Conservation (phyloP, 208 protist species). For the Leptomonas pyrrhocoris region DNA sequence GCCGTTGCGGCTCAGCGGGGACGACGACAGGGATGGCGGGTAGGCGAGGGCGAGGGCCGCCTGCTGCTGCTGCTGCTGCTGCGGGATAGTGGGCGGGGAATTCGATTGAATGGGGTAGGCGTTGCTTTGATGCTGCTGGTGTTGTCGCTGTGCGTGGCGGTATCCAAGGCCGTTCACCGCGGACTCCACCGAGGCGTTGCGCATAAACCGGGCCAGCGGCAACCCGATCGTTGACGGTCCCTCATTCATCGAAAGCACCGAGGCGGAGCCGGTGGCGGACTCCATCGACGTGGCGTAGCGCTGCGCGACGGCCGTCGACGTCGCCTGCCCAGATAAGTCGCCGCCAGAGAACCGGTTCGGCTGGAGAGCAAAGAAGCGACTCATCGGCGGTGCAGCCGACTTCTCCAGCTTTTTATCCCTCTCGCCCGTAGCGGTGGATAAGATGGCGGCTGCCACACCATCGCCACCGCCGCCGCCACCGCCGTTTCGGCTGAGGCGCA, state of each 20-base stretch:
- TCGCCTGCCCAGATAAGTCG: neutral
- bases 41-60: neutral
- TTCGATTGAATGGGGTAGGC: neutral
- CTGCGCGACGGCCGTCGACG: neutral
- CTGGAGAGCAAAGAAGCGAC: conserved; percentile 12
- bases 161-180: neutral
- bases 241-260: conserved; percentile 19
- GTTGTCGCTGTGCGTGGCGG: neutral
- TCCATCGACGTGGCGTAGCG: neutral
- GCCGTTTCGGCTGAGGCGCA: conserved; percentile 14
- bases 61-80: conserved; percentile 8
- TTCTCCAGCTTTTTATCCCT: conserved; percentile 1
- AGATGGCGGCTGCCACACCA: neutral
- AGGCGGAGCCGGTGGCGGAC: conserved; percentile 13
- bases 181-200: conserved; percentile 7
- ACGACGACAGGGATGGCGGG: neutral
- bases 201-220: conserved; percentile 20
- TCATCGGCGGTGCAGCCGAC: conserved; percentile 1
- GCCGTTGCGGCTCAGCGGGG: neutral
- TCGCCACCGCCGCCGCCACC: too few relatives aligned
- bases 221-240: conserved; percentile 18
- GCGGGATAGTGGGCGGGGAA: neutral
- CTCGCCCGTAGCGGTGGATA: neutral
- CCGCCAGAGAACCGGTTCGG: neutral
- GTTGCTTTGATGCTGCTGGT: conserved; percentile 1